Percentiles rank a stretch among this genome's conserved stretches.
Evolutionary conservation across 805 yeast genomes (phyloP).

Genomic region (Saccharomycopsis oosterbeekiorum): DNA sequence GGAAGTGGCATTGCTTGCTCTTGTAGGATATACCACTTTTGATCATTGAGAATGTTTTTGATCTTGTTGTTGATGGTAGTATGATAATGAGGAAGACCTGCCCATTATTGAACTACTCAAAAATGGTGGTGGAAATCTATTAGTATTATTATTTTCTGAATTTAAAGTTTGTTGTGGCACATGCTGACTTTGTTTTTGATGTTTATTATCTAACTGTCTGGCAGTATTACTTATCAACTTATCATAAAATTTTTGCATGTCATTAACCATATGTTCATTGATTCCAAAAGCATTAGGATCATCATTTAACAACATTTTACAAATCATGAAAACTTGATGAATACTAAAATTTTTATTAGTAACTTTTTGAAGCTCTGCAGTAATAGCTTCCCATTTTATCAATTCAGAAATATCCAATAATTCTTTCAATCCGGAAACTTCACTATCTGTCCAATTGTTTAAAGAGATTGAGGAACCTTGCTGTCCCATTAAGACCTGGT

Average conservation of each 20-base stretch:
- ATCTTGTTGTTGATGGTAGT: too few relatives aligned
- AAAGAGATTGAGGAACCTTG: slow-evolving; percentile 56
- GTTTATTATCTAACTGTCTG: too few relatives aligned
- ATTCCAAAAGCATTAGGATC: slow-evolving; percentile 53
- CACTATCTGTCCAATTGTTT: slow-evolving; percentile 51
- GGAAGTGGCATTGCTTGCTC: too few relatives aligned
- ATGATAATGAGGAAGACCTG: too few relatives aligned
- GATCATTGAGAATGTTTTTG: too few relatives aligned
- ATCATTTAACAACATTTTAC: slow-evolving; percentile 42
- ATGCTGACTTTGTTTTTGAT: too few relatives aligned
- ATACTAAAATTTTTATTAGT: slow-evolving; percentile 41
- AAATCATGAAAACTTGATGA: slow-evolving; percentile 44
- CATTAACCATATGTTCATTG: slow-evolving; percentile 26
- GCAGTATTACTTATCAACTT: neutral
- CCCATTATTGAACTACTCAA: too few relatives aligned
- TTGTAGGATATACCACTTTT: too few relatives aligned
- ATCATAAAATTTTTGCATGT: slow-evolving; percentile 20
- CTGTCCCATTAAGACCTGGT: slow-evolving; percentile 74
- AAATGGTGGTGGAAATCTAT: too few relatives aligned
- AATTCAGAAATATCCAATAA: slow-evolving; percentile 60
- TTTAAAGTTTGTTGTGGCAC: too few relatives aligned
- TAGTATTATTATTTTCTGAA: too few relatives aligned
- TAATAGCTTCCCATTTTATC: slow-evolving; percentile 60
- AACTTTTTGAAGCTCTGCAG: slow-evolving; percentile 46
- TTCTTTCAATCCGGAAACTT: slow-evolving; percentile 38